A percentile compares a stretch with the other conserved stretches of the same genome.
phyloP scores from a whole-genome alignment of 2,329 filamentous ascomycete species.

The Botryosphaeria agaves region DNA sequence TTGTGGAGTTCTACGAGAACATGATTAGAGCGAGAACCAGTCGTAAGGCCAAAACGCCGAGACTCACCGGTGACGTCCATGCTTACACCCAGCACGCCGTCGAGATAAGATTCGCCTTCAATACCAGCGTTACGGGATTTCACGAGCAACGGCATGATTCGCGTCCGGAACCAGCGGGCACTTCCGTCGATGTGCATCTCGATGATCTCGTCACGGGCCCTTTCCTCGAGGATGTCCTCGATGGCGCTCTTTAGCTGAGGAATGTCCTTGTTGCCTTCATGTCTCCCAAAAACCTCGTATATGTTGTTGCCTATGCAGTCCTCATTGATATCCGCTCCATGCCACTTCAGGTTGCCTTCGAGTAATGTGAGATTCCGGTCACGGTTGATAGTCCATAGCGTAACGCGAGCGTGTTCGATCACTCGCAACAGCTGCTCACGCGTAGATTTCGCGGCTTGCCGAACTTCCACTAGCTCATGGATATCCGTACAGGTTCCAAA shows the following conservation, averaged over 20 bases:
- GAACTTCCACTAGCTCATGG: constrained; percentile 53
- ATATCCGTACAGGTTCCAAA: constrained; percentile 70
- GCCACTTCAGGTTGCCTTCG: constrained; percentile 43
- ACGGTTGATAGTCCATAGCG: constrained; percentile 54
- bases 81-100: constrained; percentile 61
- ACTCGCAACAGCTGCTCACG: constrained; percentile 57
- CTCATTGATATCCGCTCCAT: constrained; percentile 17
- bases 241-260: constrained; percentile 38
- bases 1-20: constrained; percentile 37
- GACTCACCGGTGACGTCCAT: constrained; percentile 48
- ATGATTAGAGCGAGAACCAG: neutral
- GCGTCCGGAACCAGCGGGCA: constrained; percentile 52
- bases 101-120: constrained; percentile 35
- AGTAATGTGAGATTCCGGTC: constrained; percentile 47
- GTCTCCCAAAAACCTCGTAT: constrained; percentile 31
- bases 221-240: constrained; percentile 46
- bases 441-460: constrained; percentile 46
- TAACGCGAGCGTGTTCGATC: constrained; percentile 57
- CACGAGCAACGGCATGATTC: constrained; percentile 48
- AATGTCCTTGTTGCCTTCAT: constrained; percentile 13
- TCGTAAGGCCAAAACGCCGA: neutral
- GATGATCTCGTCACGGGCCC: constrained; percentile 39
- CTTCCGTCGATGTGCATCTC: constrained; percentile 42
- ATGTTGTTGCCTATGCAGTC: constrained; percentile 40
- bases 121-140: constrained; percentile 36